These are phyloP conservation scores for Boletellus deceptivus DNA, from an alignment of 1,284 basidiomycete genomes.

Conservation along the genomic window DNA sequence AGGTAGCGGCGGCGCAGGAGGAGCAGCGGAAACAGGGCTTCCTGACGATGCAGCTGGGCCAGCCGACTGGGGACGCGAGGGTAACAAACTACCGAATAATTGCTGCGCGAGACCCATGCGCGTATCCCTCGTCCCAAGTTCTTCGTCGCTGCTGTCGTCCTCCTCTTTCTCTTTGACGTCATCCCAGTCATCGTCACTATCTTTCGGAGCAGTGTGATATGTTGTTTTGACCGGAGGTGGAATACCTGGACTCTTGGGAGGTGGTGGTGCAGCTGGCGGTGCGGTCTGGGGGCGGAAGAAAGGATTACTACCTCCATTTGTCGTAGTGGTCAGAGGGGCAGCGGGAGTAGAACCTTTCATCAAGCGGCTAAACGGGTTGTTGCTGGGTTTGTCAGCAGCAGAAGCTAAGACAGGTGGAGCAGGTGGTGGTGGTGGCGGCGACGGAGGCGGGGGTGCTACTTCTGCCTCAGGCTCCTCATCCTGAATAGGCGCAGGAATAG, in stretches of 20 bases:
- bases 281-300: constrained; percentile 53
- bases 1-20: constrained; percentile 36
- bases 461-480: constrained; percentile 28
- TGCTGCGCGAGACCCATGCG: constrained; percentile 75
- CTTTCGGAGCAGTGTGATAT: constrained; percentile 62
- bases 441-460: constrained; percentile 15
- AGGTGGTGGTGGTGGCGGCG: constrained; percentile 37
- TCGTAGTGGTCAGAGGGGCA: constrained; percentile 29
- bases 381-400: constrained; percentile 42
- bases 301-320: constrained; percentile 47
- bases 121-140: constrained; percentile 63
- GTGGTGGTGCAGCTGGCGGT: constrained; percentile 33
- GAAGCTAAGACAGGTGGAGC: constrained; percentile 30
- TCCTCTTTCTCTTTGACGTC: constrained; percentile 74
- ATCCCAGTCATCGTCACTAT: constrained; percentile 82
- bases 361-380: constrained; percentile 71
- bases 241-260: constrained; percentile 40
- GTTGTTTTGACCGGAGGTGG: constrained; percentile 51
- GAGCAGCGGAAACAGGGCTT: constrained; percentile 29
- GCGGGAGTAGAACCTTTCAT: constrained; percentile 40
- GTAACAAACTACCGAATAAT: constrained; percentile 70
- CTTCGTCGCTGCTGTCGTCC: constrained; percentile 79
- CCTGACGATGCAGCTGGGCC: constrained; percentile 22
- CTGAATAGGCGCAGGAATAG: constrained; percentile 27
- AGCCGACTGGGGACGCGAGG: constrained; percentile 46